Evolutionary conservation across 495 filamentous ascomycete species (phyloP).

Genomic region (Penicillium simplicissimum): DNA sequence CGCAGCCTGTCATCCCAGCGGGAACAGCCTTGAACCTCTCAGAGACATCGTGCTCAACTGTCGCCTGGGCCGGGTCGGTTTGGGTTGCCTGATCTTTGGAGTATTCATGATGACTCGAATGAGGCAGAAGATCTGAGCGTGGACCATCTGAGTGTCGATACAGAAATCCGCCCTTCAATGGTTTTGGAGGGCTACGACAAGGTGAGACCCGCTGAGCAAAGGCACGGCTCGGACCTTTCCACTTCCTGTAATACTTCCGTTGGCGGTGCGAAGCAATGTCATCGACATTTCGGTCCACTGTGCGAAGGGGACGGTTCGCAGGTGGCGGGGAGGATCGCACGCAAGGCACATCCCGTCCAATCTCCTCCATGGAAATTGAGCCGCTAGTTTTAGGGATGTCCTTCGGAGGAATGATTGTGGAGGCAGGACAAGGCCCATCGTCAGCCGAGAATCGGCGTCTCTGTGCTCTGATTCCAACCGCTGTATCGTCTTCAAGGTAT

Average conservation of each 20-base stretch:
- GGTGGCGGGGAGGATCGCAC: constrained; percentile 22
- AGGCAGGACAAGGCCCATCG: constrained; percentile 1
- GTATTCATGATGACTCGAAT: background rate
- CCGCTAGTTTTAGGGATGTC: background rate
- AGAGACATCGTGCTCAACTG: background rate
- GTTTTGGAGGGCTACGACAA: constrained; percentile 11
- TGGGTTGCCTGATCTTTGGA: background rate
- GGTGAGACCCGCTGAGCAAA: constrained; percentile 11
- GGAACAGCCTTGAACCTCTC: background rate
- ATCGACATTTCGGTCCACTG: constrained; percentile 20
- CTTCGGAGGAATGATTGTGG: background rate
- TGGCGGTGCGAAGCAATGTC: constrained; percentile 16
- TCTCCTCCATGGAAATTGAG: background rate
- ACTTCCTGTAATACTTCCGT: constrained; percentile 23
- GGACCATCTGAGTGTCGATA: constrained; percentile 7
- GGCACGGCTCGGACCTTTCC: constrained; percentile 16
- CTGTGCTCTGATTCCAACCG: background rate
- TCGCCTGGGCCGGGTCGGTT: background rate
- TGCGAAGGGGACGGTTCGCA: constrained; percentile 10
- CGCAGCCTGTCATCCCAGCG: background rate
- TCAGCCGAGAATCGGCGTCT: constrained; percentile 11
- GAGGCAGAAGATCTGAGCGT: constrained; percentile 8
- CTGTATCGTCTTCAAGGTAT: background rate
- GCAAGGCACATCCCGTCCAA: constrained; percentile 7
- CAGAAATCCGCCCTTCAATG: background rate